Base-by-base conservation (phyloP, 2,329 filamentous ascomycete genomes). In the Alternaria incomplexa region DNA sequence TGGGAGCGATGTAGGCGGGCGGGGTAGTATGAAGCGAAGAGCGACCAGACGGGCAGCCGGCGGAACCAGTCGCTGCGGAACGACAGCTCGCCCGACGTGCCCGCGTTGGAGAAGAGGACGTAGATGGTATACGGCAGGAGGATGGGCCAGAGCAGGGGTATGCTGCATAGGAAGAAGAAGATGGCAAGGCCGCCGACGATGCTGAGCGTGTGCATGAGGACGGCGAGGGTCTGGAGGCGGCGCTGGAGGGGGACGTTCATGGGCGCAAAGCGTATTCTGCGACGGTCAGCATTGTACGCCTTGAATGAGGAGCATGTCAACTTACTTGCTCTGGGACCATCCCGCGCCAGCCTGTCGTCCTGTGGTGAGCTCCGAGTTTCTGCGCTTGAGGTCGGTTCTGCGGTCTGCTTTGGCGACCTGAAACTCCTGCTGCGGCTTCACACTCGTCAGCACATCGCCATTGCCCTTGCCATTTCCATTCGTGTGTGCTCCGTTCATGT, bases 11-110 rank as follows among this genome's bases (percentile, higher is more conserved):
- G 93, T 43, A 99, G 86, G 60, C 87, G 88, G 51, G 93, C 93
- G 5, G 96, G 96, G 76, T 96, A 99, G 83, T 98, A 99, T 15
- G 89, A 92, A 25, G 92, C 93, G 77, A 97, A 98, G 48, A 96
- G 87, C 40, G 87, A 91, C 95, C 95, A 99, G 47, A 97, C 82
- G 28, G 88, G 88, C 52, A 91, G 86, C 12, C 86, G 88, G 17
- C 95, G 90, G 64, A 95, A 82, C 76, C 91, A 88, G 63, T 93
- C 87, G 43, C 89, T 93, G 60, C 96, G 91, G 73, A 90, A 89
- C 4, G 85, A 87, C 26, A 97, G 86, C 45, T 86, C 88, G 45
- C 95, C 95, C 53, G 93, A 90, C 3, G 89, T 91, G 15, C 90
- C 88, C 17, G 91, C 90, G 48, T 89, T 91, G 23, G 93, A 96